Evolutionary conservation across 2,329 filamentous ascomycete species (phyloP), one percentile per base, ranked within the genome.

Genomic region (Xylaria sp.): DNA sequence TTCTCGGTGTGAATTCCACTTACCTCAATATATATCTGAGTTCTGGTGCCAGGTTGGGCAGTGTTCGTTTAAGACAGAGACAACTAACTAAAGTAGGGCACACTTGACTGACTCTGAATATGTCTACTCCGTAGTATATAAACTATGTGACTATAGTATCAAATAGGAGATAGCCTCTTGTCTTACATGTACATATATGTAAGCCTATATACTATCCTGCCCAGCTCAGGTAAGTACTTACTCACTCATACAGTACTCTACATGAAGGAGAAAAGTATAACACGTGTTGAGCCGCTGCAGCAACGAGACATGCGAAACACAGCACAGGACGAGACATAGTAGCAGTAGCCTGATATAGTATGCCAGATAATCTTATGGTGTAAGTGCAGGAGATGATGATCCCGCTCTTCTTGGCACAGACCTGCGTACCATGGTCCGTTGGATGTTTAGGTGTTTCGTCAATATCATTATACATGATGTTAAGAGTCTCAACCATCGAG

Each of bases 251-350:
- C n/a, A 48, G n/a, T 39, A 52, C 31, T 28, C 46, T 41, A 41
- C 5, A 36, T 23, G 2, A 3, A 36, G 33, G 28, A n/a, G 20
- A 10, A 28, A 46, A 58, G 56, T 52, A 61, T 62, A 67, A 62
- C 66, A 68, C 62, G 57, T 67, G 63, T 66, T 60, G 33, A 60
- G 63, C 64, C 43, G 63, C 55, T 67, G 55, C 63, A 63, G 51
- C 57, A 55, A 46, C 49, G 54, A 66, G 48, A 62, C 63, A 66
- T 66, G 63, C 67, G 63, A 69, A 69, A 66, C 67, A 59, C 48
- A 49, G 43, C 31, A 51, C 15, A 28, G n/a, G 20, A 51, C 46
- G n/a, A 61, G 28, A 33, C 28, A 43, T 20, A 18, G 13, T 28
- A 3, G 25, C 15, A 52, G 25, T 28, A 31, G 7, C 51, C 51